phyloP scores from a whole-genome alignment of 176 grass and related monocot species.

The Avena sativa region DNA sequence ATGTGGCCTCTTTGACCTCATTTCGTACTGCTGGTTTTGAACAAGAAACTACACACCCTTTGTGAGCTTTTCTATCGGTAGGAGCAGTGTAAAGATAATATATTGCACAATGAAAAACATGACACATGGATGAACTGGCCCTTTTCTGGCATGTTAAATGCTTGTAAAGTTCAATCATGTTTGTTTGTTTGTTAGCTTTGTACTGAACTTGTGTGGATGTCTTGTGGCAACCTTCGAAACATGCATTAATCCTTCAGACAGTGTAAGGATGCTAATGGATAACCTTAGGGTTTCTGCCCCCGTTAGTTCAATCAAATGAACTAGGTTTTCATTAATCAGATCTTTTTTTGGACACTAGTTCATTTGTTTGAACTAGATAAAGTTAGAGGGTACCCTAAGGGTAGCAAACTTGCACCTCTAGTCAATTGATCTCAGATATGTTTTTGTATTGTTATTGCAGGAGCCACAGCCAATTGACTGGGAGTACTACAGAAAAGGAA shows the following conservation, averaged over 20 bases:
- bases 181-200: background rate
- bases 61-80: constrained; percentile 3
- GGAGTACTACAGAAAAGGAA: constrained; percentile 83
- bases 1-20: background rate
- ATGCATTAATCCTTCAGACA: background rate
- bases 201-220: background rate
- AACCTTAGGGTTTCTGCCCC: too few relatives aligned
- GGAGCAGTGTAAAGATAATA: background rate
- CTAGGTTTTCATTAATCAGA: too few relatives aligned
- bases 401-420: too few relatives aligned
- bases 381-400: too few relatives aligned
- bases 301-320: too few relatives aligned
- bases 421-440: constrained; percentile 14
- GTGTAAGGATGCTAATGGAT: too few relatives aligned
- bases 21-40: background rate
- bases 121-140: background rate
- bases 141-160: constrained; percentile 24
- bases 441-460: constrained; percentile 49
- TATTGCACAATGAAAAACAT: background rate
- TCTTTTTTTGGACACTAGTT: too few relatives aligned
- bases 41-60: background rate
- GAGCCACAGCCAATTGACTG: constrained; percentile 82
- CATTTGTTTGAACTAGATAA: too few relatives aligned
- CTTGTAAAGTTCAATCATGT: background rate
- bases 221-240: background rate